Conservation (phyloP, 257 asterid species). For the Lithospermum erythrorhizon region DNA sequence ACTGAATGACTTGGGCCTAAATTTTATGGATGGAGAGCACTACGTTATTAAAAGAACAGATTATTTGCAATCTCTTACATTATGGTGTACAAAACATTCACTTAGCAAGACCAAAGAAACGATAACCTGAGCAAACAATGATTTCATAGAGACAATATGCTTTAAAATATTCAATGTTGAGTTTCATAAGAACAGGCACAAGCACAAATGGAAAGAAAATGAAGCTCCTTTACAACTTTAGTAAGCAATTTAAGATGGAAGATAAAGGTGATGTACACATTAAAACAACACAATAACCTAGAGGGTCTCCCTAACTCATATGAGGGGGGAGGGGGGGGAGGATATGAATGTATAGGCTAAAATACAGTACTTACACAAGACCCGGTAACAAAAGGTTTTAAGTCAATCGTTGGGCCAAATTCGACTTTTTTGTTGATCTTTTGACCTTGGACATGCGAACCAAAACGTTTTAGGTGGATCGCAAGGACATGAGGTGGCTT, state of each 20-base stretch:
- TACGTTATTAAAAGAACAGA: background rate
- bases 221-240: too few species aligned
- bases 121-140: background rate
- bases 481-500: conserved; percentile 89
- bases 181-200: too few species aligned
- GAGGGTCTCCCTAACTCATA: too few species aligned
- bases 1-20: background rate
- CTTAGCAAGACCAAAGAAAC: background rate
- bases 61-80: background rate
- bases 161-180: too few species aligned
- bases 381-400: conserved; percentile 75
- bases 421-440: conserved; percentile 58
- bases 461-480: conserved; percentile 82
- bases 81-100: background rate
- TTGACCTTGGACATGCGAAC: conserved; percentile 50
- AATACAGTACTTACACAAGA: conserved; percentile 53
- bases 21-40: background rate
- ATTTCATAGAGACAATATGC: background rate
- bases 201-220: too few species aligned
- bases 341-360: background rate
- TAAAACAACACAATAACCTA: too few species aligned
- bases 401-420: conserved; percentile 64
- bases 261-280: too few species aligned
- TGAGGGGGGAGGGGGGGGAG: too few species aligned
- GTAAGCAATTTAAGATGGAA: too few species aligned